These are phyloP conservation scores for Quercus lobata DNA, from an alignment of 331 rosid genomes.

Conservation along the genomic window DNA sequence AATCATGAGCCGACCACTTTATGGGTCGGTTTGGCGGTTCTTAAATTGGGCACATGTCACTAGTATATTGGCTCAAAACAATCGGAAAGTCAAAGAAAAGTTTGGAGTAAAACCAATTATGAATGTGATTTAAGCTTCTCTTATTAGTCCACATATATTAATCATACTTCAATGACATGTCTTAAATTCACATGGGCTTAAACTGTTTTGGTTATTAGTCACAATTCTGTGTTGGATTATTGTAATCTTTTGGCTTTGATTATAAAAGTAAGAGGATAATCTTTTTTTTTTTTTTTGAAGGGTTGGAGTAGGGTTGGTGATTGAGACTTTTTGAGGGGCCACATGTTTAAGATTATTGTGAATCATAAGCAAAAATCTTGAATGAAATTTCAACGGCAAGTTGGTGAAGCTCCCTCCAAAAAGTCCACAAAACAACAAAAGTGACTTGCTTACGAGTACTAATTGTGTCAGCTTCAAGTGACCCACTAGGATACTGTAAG, in stretches of 20 bases:
- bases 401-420: slow-evolving; percentile 60
- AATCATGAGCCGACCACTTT: background rate
- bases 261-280: background rate
- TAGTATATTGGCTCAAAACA: background rate
- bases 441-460: slow-evolving; percentile 23
- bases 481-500: slow-evolving; percentile 16
- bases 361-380: slow-evolving; percentile 21
- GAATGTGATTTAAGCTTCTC: background rate
- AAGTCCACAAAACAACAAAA: slow-evolving; percentile 73
- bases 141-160: background rate
- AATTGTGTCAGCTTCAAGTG: slow-evolving; percentile 51
- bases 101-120: background rate
- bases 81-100: slow-evolving; percentile 19
- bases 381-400: slow-evolving; percentile 55
- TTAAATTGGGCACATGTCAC: background rate
- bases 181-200: slow-evolving; percentile 16
- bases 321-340: slow-evolving; percentile 42
- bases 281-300: background rate
- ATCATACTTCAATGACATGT: slow-evolving; percentile 3
- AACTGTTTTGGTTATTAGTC: background rate
- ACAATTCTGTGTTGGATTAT: background rate
- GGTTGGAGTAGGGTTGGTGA: background rate
- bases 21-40: slow-evolving; percentile 25
- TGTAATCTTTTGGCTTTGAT: background rate
- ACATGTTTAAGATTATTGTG: slow-evolving; percentile 6